Evolutionary conservation across 2,329 filamentous ascomycete species (phyloP).

Genomic region (Fusarium sulawesiense): DNA sequence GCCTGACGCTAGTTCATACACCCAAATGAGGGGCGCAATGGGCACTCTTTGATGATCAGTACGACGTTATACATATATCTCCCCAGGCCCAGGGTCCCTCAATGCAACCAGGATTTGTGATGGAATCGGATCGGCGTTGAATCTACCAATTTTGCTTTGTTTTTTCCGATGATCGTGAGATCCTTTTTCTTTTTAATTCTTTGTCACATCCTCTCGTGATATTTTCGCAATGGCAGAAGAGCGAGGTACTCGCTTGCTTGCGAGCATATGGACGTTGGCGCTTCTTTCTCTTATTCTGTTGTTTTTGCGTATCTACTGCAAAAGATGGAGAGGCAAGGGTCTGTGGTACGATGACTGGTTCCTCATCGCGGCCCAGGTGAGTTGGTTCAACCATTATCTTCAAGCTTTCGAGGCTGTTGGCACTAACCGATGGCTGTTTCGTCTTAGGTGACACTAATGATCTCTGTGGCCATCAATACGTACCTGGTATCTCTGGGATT

Average conservation of each 20-base stretch:
- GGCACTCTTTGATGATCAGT: background rate
- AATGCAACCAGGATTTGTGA: conserved; percentile 9
- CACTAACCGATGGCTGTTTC: background rate
- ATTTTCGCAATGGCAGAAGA: conserved; percentile 26
- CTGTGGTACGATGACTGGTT: conserved; percentile 54
- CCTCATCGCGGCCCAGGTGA: conserved; percentile 51
- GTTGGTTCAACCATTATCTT: conserved; percentile 16
- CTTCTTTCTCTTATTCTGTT: conserved; percentile 44
- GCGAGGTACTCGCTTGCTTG: conserved; percentile 47
- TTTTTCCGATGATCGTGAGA: conserved; percentile 1
- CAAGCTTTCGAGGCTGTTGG: background rate
- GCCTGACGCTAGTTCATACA: background rate
- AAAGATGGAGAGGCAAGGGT: conserved; percentile 49
- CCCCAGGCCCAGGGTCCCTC: conserved; percentile 5
- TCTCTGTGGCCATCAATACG: conserved; percentile 48
- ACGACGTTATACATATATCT: conserved; percentile 29
- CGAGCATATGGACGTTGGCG: conserved; percentile 48
- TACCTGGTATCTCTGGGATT: conserved; percentile 49
- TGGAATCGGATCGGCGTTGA: conserved; percentile 25
- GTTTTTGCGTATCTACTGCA: conserved; percentile 52
- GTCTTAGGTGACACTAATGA: conserved; percentile 43
- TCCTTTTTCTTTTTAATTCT: background rate
- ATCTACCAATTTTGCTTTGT: background rate
- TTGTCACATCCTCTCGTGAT: background rate
- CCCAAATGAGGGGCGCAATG: background rate